phyloP scores from a whole-genome alignment of 208 protist species.

The Crithidia expoeki region DNA sequence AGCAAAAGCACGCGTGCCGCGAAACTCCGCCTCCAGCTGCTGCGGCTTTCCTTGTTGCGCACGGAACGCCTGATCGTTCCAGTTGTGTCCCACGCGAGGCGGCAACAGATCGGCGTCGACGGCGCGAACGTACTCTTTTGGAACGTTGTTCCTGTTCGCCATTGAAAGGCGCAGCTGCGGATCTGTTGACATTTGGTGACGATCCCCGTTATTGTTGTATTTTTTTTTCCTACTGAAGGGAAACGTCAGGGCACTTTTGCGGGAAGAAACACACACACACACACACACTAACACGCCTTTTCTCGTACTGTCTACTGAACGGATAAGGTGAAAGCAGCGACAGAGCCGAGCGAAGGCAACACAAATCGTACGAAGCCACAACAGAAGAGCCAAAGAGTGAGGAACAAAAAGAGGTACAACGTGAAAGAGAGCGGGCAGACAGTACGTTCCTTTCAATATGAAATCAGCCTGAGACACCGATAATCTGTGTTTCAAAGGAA shows the following conservation, averaged over 20 bases:
- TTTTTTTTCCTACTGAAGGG: background rate
- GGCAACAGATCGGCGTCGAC: constrained; percentile 77
- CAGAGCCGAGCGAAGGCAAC: no score
- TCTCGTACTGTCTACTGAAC: no score
- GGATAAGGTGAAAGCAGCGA: no score
- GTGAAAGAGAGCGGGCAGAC: no score
- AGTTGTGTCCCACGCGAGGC: constrained; percentile 88
- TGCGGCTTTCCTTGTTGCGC: constrained; percentile 79
- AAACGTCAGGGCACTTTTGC: background rate
- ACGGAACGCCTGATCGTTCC: constrained; percentile 88
- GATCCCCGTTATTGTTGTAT: background rate
- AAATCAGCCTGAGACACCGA: no score
- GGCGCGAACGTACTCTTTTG: constrained; percentile 79
- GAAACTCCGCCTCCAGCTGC: constrained; percentile 84
- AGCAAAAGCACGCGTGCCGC: constrained; percentile 65
- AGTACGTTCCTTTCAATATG: no score
- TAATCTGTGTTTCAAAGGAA: no score
- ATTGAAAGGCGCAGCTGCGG: constrained; percentile 36
- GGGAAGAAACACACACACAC: background rate
- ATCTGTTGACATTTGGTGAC: constrained; percentile 38
- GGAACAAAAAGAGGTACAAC: background rate
- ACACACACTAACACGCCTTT: no score
- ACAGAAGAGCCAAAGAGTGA: background rate
- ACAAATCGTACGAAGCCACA: no score
- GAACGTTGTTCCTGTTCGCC: constrained; percentile 57